A percentile compares a stretch with the other conserved stretches of the same genome.
These are phyloP conservation scores for Fusarium zealandicum DNA, from an alignment of 2,329 filamentous ascomycete species.

Conservation along the genomic window DNA sequence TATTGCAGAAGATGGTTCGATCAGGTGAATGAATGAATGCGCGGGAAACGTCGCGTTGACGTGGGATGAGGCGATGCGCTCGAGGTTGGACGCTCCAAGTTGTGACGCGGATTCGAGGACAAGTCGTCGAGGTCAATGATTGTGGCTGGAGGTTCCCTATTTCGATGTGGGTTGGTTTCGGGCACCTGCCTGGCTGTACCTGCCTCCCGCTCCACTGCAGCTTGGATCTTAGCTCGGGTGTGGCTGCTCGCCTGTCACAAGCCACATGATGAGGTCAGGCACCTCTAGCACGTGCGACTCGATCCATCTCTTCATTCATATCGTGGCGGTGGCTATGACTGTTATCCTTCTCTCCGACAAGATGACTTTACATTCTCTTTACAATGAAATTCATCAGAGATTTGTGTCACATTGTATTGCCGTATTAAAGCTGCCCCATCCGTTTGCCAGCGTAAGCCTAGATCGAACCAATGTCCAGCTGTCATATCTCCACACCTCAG, in stretches of 20 bases:
- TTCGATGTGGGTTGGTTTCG: constrained; percentile 35
- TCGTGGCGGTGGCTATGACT: neutral
- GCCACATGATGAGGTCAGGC: constrained; percentile 35
- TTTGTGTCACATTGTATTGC: too few relatives aligned
- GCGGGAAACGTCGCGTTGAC: constrained; percentile 11
- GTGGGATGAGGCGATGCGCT: constrained; percentile 1
- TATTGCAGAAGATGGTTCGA: neutral
- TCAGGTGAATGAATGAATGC: constrained; percentile 1
- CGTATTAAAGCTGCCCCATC: too few relatives aligned
- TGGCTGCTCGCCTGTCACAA: constrained; percentile 7
- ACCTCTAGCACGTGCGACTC: constrained; percentile 1
- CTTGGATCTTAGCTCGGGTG: constrained; percentile 5
- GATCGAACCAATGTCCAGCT: too few relatives aligned
- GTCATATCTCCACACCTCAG: too few relatives aligned
- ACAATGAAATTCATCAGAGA: too few relatives aligned
- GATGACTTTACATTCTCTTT: too few relatives aligned
- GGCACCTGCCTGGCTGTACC: constrained; percentile 20
- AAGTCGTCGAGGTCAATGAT: constrained; percentile 37
- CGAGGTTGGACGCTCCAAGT: constrained; percentile 1
- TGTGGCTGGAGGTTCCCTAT: constrained; percentile 40
- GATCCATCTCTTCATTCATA: neutral
- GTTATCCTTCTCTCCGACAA: too few relatives aligned
- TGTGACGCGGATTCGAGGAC: constrained; percentile 26
- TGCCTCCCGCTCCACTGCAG: constrained; percentile 33
- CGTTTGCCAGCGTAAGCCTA: too few relatives aligned